Evolutionary conservation across 2,329 filamentous ascomycete species (phyloP), one percentile per base, ranked within the genome.

Genomic region (Penicillium sp.): DNA sequence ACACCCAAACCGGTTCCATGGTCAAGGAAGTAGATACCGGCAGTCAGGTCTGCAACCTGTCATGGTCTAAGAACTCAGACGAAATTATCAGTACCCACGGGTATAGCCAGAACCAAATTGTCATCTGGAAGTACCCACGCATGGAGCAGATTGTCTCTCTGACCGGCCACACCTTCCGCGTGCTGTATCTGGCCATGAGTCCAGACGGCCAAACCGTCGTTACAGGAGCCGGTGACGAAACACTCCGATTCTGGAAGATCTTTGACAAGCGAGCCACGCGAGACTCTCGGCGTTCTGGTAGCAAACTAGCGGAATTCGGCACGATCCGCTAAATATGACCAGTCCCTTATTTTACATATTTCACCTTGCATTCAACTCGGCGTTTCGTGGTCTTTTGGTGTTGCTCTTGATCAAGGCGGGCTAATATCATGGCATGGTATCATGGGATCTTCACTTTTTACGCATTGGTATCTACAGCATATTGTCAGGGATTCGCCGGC

Each of bases 41-140:
- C 46, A 96, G 91, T 67, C 94, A 99, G 74, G 94, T 99, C n/a
- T 99, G 94, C 77, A 99, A 99, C 69, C 81, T 99, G 39, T 90
- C 92, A 3, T 99, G 95, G 92, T 94, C 89, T 16, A 96, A 95
- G 70, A 96, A 97, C 73, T 96, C 91, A 7, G 96, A 97, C 71
- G 94, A 99, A 74, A 92, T 99, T 54, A 93, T 99, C 51, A 93
- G 89, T 47, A 99, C 94, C 1, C 94, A 99, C 70, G 94, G 94
- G 6, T 99, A 97, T 77, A 93, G 89, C 64, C 94, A 99, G 71
- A 97, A 99, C 72, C 94, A 97, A 74, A 97, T 99, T 66, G 93
- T 97, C 33, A 91, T 99, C 51, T 99, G 94, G 94, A 99, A 99
- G 70, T 99, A 99, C 70, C 94, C 94, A 1, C 92, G 89, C 63